Conservation (phyloP, 2,329 filamentous ascomycete species). For the Truncatella angustata region DNA sequence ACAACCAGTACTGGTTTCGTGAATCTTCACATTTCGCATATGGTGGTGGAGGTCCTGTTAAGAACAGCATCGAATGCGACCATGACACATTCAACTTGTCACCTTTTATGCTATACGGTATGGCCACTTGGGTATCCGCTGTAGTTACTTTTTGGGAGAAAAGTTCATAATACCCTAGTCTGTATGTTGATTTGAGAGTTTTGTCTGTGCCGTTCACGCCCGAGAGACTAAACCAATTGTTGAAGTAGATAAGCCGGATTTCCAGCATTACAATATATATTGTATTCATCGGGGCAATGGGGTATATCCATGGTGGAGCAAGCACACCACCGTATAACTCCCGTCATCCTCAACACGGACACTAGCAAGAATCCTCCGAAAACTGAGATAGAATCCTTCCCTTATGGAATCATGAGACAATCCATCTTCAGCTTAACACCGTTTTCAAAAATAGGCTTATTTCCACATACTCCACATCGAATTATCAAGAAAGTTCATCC, state of each 20-base stretch:
- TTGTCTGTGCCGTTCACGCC: too few species aligned
- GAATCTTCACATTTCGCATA: too few species aligned
- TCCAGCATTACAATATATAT: neutral
- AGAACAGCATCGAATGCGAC: too few species aligned
- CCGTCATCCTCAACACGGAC: slow-evolving; percentile 4
- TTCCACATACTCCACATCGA: slow-evolving; percentile 1
- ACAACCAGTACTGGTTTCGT: too few species aligned
- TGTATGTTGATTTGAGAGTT: too few species aligned
- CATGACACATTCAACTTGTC: too few species aligned
- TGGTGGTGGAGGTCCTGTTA: too few species aligned
- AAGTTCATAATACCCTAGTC: too few species aligned
- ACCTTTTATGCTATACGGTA: too few species aligned
- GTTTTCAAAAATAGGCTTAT: neutral
- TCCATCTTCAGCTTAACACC: neutral
- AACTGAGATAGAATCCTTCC: neutral
- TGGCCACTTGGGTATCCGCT: too few species aligned
- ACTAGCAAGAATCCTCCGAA: slow-evolving; percentile 14
- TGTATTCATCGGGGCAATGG: neutral
- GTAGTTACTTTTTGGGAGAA: too few species aligned
- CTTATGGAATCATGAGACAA: neutral
- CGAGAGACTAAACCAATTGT: neutral
- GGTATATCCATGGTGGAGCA: neutral
- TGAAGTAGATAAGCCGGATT: neutral
- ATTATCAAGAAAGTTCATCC: neutral
- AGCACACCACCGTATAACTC: neutral